These are phyloP conservation scores for Hymenoscyphus fraxineus DNA, from an alignment of 2,329 filamentous ascomycete genomes.

Conservation along the genomic window DNA sequence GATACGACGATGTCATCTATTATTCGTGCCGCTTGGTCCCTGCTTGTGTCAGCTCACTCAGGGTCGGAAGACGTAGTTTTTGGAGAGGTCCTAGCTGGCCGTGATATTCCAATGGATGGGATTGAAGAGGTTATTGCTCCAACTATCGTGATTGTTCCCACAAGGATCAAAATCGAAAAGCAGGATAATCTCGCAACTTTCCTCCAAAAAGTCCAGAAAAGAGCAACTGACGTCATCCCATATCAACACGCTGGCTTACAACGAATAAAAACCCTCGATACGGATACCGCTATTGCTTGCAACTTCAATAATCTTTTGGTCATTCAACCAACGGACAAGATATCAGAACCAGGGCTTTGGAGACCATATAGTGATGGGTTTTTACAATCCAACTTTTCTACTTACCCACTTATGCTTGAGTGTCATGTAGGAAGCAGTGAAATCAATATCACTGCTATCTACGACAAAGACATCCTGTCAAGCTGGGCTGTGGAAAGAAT, in stretches of 20 bases:
- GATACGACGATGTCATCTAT: slow-evolving; percentile 10
- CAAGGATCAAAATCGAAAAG: slow-evolving; percentile 37
- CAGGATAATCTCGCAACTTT: neutral
- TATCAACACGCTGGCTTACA: slow-evolving; percentile 44
- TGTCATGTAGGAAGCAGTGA: slow-evolving; percentile 10
- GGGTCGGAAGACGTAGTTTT: slow-evolving; percentile 39
- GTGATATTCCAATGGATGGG: slow-evolving; percentile 37
- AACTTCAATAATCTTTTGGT: slow-evolving; percentile 25
- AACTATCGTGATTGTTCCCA: slow-evolving; percentile 40
- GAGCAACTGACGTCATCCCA: slow-evolving; percentile 37
- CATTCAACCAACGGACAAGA: slow-evolving; percentile 20
- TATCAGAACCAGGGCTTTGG: slow-evolving; percentile 6
- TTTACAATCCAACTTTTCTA: slow-evolving; percentile 14
- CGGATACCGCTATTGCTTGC: slow-evolving; percentile 17
- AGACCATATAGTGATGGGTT: neutral
- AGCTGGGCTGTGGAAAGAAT: slow-evolving; percentile 11
- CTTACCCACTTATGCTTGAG: slow-evolving; percentile 20
- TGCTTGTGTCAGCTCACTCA: slow-evolving; percentile 39
- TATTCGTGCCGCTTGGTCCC: slow-evolving; percentile 37
- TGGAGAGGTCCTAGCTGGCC: slow-evolving; percentile 42
- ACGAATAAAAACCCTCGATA: slow-evolving; percentile 20
- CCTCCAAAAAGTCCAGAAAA: slow-evolving; percentile 7
- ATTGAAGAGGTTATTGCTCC: slow-evolving; percentile 43
- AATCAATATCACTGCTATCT: slow-evolving; percentile 16
- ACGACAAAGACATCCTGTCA: slow-evolving; percentile 13